phyloP scores from a whole-genome alignment of 2,329 filamentous ascomycete species.

The Aspergillus spinulosporus region DNA sequence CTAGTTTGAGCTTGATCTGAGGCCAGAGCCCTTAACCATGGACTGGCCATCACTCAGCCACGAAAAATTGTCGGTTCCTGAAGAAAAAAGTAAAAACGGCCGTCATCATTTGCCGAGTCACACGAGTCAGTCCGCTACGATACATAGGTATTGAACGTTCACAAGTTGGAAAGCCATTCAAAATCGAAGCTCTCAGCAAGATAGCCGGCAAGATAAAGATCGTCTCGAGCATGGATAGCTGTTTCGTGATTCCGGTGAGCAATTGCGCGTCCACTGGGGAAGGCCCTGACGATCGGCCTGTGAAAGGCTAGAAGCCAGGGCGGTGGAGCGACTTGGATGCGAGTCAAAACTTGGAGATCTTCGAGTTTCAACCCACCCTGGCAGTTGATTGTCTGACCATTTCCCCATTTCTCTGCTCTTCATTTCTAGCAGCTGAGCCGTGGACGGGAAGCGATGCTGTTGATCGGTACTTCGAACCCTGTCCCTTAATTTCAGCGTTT shows the following conservation, averaged over 20 bases:
- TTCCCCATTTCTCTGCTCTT: not conserved
- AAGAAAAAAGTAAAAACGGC: too few species aligned
- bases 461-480: not conserved
- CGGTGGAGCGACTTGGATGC: not conserved
- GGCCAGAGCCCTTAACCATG: too few species aligned
- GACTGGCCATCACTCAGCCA: too few species aligned
- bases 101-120: too few species aligned
- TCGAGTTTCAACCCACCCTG: not conserved
- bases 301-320: not conserved
- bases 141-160: too few species aligned
- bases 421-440: not conserved
- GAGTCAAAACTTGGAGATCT: not conserved
- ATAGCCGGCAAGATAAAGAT: too few species aligned
- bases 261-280: conserved; percentile 6
- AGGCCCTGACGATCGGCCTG: not conserved
- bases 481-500: not conserved
- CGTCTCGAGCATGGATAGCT: not conserved
- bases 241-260: not conserved
- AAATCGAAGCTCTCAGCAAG: too few species aligned
- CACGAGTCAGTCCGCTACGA: too few species aligned
- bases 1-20: too few species aligned
- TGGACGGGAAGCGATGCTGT: conserved; percentile 3
- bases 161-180: too few species aligned
- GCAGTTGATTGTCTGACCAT: not conserved
- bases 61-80: too few species aligned